Evolutionary conservation across 169 alveolate genomes (phyloP).

Genomic region (Plasmodium adleri): DNA sequence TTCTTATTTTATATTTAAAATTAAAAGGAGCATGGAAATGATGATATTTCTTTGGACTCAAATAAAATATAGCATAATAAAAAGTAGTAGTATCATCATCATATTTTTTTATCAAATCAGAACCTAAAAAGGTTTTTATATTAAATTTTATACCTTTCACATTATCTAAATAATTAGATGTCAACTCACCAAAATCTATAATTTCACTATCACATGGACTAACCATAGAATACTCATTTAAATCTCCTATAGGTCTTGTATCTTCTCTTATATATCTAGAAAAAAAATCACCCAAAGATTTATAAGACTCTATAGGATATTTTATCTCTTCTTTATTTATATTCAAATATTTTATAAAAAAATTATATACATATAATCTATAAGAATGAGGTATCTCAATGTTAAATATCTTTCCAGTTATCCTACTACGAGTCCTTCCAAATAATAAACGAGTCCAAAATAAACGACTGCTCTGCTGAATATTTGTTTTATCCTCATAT

Average conservation of each 20-base stretch:
- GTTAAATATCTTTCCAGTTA: slow-evolving; percentile 28
- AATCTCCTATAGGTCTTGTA: slow-evolving; percentile 57
- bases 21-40: slow-evolving; percentile 77
- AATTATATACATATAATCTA: slow-evolving; percentile 31
- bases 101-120: slow-evolving; percentile 36
- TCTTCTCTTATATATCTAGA: slow-evolving; percentile 66
- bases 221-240: slow-evolving; percentile 45
- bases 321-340: slow-evolving; percentile 67
- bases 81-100: slow-evolving; percentile 52
- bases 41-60: slow-evolving; percentile 55
- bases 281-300: slow-evolving; percentile 48
- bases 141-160: slow-evolving; percentile 52
- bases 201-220: slow-evolving; percentile 71
- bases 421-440: slow-evolving; percentile 66
- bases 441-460: slow-evolving; percentile 51
- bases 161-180: slow-evolving; percentile 25
- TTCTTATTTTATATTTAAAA: slow-evolving; percentile 55
- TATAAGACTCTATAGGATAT: slow-evolving; percentile 70
- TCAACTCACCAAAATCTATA: slow-evolving; percentile 59
- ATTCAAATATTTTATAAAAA: slow-evolving; percentile 30
- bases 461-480: slow-evolving; percentile 18
- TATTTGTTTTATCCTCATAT: slow-evolving; percentile 10
- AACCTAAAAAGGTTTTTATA: slow-evolving; percentile 47
- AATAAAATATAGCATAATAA: slow-evolving; percentile 68
- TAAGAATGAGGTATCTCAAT: slow-evolving; percentile 31